Percentiles rank a stretch among this genome's conserved stretches.
phyloP scores from a whole-genome alignment of 352 stramenopile genomes.

The Globisporangium cystogenes region DNA sequence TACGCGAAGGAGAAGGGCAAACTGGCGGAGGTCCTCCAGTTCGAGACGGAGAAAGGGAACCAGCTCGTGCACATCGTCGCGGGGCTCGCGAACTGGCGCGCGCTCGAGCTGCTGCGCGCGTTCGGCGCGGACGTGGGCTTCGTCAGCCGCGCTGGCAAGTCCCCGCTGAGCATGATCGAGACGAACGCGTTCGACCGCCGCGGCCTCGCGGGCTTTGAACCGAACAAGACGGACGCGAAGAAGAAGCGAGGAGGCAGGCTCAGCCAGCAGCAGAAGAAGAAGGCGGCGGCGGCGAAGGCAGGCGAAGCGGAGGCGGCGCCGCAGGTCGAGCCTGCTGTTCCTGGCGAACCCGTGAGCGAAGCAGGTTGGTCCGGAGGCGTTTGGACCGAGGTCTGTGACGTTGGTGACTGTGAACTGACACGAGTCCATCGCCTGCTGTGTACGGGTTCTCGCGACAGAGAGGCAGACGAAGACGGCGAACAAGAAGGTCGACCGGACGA shows the following conservation, averaged over 20 bases:
- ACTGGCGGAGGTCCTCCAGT: slow-evolving; percentile 24
- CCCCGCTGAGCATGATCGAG: slow-evolving; percentile 38
- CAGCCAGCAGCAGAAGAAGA: slow-evolving; percentile 9
- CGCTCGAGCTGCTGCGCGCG: slow-evolving; percentile 28
- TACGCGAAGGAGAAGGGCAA: slow-evolving; percentile 28
- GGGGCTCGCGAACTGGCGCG: slow-evolving; percentile 39
- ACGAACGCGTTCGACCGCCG: slow-evolving; percentile 37
- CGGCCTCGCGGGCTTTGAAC: slow-evolving; percentile 18
- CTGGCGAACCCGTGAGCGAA: slow-evolving; percentile 21
- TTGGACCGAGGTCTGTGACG: neutral
- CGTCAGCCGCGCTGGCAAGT: slow-evolving; percentile 28
- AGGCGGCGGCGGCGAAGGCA: neutral
- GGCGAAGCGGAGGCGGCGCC: neutral
- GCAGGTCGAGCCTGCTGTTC: neutral
- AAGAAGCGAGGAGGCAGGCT: slow-evolving; percentile 10
- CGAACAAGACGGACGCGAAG: slow-evolving; percentile 16
- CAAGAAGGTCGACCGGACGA: slow-evolving; percentile 20
- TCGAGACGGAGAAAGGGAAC: slow-evolving; percentile 42
- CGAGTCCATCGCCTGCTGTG: neutral
- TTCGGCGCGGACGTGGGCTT: slow-evolving; percentile 22
- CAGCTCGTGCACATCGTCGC: slow-evolving; percentile 43
- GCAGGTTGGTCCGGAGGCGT: slow-evolving; percentile 19
- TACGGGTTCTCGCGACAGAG: slow-evolving; percentile 12
- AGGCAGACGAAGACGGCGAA: slow-evolving; percentile 22
- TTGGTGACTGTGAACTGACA: neutral